Base-by-base conservation (phyloP, 2,329 filamentous ascomycete genomes). In the Arthrocladium fulminans region DNA sequence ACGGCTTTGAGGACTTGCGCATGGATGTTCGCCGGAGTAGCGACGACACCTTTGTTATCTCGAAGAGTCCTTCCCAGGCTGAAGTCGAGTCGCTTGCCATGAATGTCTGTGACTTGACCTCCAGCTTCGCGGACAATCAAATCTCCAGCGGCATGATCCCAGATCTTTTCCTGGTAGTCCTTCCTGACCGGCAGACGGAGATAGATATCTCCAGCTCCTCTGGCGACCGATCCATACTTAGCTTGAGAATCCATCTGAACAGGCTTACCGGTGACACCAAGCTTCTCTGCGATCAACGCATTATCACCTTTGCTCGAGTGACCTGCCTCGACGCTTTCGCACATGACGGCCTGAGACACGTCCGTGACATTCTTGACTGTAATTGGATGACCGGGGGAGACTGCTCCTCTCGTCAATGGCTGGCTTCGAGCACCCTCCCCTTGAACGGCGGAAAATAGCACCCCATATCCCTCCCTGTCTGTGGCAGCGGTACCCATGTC, bases 181-280 rank as follows among this genome's bases (percentile, higher is more conserved):
- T 83, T 84, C 64, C 80, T 85, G 23, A 87, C 84, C 2, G 92
- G 92, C 50, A 98, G 72, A 47, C 94, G 80, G 50, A 98, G 77
- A 70, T 98, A 98, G 56, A 98, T 83, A 63, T 98, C 92, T 43
- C 89, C 92, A 3, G 89, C 88, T 39, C 92, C 92, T 54, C 92
- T 78, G 29, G 92, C 92, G 64, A 98, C 94, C 29, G 86, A 92
- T 53, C 84, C 90, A 69, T 98, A 98, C 70, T 98, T 98, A 59
- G 92, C 90, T 70, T 98, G 92, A 45, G 87, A 94, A 71, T 98
- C 92, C 84, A 98, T 92, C 56, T 90, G 81, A 51, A 98, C 89
- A 57, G 85, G 88, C n/a, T 85, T 80, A 59, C 80, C 81, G 19
- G 85, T 90, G 67, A 98, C 95, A 47, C 88, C 88, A 4, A 98